Evolutionary conservation across 2,329 filamentous ascomycete species (phyloP).

Genomic region (Didymella lethalis): DNA sequence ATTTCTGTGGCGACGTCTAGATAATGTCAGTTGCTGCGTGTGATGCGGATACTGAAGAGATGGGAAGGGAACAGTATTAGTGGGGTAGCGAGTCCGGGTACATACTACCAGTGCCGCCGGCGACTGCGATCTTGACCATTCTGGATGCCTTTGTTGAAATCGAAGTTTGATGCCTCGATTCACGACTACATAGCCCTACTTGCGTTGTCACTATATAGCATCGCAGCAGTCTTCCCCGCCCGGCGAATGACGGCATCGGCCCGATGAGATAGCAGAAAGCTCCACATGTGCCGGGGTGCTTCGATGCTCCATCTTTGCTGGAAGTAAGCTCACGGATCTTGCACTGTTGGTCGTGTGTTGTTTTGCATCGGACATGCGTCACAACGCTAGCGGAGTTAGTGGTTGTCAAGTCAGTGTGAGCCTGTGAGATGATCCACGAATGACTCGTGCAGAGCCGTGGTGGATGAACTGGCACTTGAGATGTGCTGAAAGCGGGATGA

Average conservation of each 20-base stretch:
- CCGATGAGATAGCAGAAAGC: constrained; percentile 8
- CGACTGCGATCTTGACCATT: constrained; percentile 49
- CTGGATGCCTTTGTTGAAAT: background rate
- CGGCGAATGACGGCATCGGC: constrained; percentile 17
- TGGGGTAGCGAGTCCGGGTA: constrained; percentile 3
- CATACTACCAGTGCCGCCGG: constrained; percentile 49
- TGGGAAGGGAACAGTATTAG: background rate
- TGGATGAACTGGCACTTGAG: background rate
- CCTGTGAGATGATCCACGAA: background rate
- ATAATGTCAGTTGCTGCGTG: background rate
- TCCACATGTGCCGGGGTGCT: constrained; percentile 9
- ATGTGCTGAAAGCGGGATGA: background rate
- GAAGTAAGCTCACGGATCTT: background rate
- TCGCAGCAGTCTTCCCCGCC: constrained; percentile 7
- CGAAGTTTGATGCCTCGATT: too few relatives aligned
- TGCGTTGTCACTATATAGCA: constrained; percentile 9
- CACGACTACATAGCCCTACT: background rate
- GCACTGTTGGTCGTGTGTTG: constrained; percentile 1
- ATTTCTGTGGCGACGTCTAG: constrained; percentile 63
- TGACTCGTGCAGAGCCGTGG: background rate
- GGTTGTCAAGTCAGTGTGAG: background rate
- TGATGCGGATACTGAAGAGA: background rate
- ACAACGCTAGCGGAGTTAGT: constrained; percentile 12
- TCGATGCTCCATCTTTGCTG: background rate
- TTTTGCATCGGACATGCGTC: background rate